Evolutionary conservation across 2,329 filamentous ascomycete genomes (phyloP).

Genomic region (Ophiostoma montium): DNA sequence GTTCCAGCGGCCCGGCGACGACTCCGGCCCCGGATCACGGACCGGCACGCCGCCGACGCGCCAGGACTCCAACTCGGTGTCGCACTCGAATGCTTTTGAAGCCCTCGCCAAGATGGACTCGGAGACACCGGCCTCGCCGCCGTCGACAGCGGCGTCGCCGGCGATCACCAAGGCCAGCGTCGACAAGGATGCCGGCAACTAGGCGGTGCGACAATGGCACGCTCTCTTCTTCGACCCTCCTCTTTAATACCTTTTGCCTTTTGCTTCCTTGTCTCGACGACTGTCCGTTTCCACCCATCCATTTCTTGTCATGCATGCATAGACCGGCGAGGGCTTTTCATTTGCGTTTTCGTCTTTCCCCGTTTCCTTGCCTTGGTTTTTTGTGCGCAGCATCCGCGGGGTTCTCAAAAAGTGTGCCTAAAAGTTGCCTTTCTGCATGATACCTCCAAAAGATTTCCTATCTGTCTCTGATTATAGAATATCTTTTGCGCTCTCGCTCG

Average conservation of each 20-base stretch:
- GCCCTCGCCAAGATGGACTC: constrained; percentile 47
- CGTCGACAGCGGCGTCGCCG: constrained; percentile 53
- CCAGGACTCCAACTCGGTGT: constrained; percentile 30
- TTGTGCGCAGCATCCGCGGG: constrained; percentile 18
- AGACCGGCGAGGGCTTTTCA: constrained; percentile 26
- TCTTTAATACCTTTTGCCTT: constrained; percentile 7
- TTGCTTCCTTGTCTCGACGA: constrained; percentile 23
- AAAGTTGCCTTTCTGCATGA: constrained; percentile 34
- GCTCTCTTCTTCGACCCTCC: constrained; percentile 15
- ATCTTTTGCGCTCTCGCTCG: not conserved
- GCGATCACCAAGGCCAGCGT: constrained; percentile 48
- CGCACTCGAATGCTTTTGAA: constrained; percentile 83
- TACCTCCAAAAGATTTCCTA: constrained; percentile 26
- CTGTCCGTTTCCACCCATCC: too few species aligned
- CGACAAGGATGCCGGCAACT: constrained; percentile 25
- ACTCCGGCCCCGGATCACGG: constrained; percentile 76
- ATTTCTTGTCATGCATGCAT: constrained; percentile 20
- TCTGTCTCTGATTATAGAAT: constrained; percentile 9
- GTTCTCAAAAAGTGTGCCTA: constrained; percentile 29
- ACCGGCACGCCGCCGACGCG: constrained; percentile 70
- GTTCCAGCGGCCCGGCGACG: constrained; percentile 60
- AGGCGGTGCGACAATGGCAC: constrained; percentile 23
- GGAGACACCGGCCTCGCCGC: constrained; percentile 54
- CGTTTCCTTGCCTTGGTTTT: constrained; percentile 1
- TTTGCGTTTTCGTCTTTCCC: not conserved